Conservation (phyloP, 2,329 filamentous ascomycete genomes). For the Cercospora janseana region DNA sequence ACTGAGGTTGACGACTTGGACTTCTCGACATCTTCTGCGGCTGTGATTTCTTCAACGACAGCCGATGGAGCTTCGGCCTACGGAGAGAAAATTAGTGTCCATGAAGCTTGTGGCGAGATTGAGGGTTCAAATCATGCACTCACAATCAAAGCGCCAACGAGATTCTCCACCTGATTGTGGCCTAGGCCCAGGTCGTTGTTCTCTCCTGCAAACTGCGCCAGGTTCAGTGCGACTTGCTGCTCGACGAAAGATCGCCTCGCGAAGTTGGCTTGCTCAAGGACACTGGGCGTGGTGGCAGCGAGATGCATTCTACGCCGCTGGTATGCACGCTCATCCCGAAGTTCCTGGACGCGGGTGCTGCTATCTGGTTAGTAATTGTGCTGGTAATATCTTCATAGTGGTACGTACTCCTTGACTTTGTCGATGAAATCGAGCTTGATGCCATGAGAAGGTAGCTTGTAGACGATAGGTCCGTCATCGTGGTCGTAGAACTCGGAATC, state of each 20-base stretch:
- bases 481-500: slow-evolving; percentile 48
- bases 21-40: slow-evolving; percentile 31
- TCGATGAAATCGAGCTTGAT: slow-evolving; percentile 61
- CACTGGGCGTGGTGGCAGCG: slow-evolving; percentile 16
- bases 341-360: slow-evolving; percentile 29
- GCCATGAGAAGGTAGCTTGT: slow-evolving; percentile 47
- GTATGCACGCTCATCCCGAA: slow-evolving; percentile 25
- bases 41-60: slow-evolving; percentile 43
- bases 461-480: slow-evolving; percentile 40
- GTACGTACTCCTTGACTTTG: slow-evolving; percentile 52
- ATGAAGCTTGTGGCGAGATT: slow-evolving; percentile 25
- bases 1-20: slow-evolving; percentile 25
- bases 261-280: slow-evolving; percentile 40
- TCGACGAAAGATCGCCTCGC: slow-evolving; percentile 55
- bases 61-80: slow-evolving; percentile 46
- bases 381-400: not conserved
- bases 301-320: slow-evolving; percentile 17
- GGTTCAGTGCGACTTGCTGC: slow-evolving; percentile 64
- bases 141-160: slow-evolving; percentile 64
- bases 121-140: slow-evolving; percentile 40
- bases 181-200: slow-evolving; percentile 51
- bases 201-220: slow-evolving; percentile 57
- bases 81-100: slow-evolving; percentile 28
- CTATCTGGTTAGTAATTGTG: slow-evolving; percentile 15
- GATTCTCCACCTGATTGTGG: slow-evolving; percentile 46